These are phyloP conservation scores for Aureobasidium sp. DNA, from an alignment of 2,329 filamentous ascomycete genomes.

Conservation along the genomic window DNA sequence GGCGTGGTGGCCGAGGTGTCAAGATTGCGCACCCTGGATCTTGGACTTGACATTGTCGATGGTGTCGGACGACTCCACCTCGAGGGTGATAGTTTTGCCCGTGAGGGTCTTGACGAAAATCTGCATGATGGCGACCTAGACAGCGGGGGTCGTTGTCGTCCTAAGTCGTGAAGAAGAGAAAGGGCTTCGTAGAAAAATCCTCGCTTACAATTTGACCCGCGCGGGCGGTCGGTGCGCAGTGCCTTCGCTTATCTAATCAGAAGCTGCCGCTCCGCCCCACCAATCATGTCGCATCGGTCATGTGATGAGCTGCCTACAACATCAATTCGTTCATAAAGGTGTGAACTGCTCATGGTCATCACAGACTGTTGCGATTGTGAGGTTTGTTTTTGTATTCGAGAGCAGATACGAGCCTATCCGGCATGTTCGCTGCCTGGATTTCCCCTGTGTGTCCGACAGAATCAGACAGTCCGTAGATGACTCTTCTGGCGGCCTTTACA, in stretches of 20 bases:
- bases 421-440: too few relatives aligned
- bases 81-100: conserved; percentile 99
- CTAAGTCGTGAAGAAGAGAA: conserved; percentile 19
- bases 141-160: conserved; percentile 16
- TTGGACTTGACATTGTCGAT: conserved; percentile 99
- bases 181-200: background rate
- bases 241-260: conserved; percentile 5
- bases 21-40: conserved; percentile 54
- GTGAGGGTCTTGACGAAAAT: conserved; percentile 93
- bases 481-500: too few relatives aligned
- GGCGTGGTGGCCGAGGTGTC: background rate
- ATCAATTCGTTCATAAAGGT: too few relatives aligned
- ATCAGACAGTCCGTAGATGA: too few relatives aligned
- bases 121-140: conserved; percentile 19
- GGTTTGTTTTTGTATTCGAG: too few relatives aligned
- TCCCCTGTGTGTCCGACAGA: too few relatives aligned
- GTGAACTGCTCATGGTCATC: too few relatives aligned
- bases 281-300: background rate
- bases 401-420: too few relatives aligned
- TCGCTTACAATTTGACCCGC: background rate
- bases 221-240: background rate
- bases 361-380: too few relatives aligned
- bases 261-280: background rate
- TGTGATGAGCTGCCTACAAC: background rate
- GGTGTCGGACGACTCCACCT: conserved; percentile 99